Base-by-base conservation (phyloP, 2,329 filamentous ascomycete species). In the Chrysoporthe puriensis region DNA sequence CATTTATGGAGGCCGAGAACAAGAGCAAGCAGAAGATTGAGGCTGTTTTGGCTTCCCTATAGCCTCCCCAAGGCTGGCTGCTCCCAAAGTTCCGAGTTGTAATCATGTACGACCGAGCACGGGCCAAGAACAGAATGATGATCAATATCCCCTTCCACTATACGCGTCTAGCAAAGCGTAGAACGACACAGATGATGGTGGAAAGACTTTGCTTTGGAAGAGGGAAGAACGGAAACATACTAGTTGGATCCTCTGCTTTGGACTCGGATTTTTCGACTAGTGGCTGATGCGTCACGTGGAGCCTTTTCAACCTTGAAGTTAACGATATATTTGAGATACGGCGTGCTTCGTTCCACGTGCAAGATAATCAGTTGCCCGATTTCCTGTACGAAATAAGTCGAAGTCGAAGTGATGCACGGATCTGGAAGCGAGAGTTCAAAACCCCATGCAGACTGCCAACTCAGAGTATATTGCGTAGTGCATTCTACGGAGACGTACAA, bases 1-100 rank as follows among this genome's bases (percentile, higher is more conserved):
- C 83, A n/a, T 83, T 83, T 68, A 70, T 56, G 46, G 73, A 69
- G n/a, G 74, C 70, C 3, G 76, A 77, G 66, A 69, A 73, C 50
- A 71, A 71, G 62, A 77, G 76, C 70, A 73, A 72, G 68, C 71
- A 67, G 21, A 74, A 72, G 70, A 73, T 78, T 21, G 76, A 78
- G 67, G 69, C 70, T 64, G 73, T 71, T 16, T 62, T 77, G 68
- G 68, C 68, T 8, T 58, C 68, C 3, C 52, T 72, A 59, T 65
- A 34, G 34, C 3, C 5, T 43, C 32, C 3, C 7, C 7, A 1
- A 9, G 40, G 18, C 3, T 16, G 6, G 32, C 13, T 13, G 7
- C 13, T 7, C 50, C 16, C 11, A 32, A n/a, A 34, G 5, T 9
- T 40, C 6, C 9, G 7, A 4, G 7, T 54, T 13, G 50, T 16